Evolutionary conservation across 768 basidiomycete species (phyloP).

Genomic region (Tricholoma sp.): DNA sequence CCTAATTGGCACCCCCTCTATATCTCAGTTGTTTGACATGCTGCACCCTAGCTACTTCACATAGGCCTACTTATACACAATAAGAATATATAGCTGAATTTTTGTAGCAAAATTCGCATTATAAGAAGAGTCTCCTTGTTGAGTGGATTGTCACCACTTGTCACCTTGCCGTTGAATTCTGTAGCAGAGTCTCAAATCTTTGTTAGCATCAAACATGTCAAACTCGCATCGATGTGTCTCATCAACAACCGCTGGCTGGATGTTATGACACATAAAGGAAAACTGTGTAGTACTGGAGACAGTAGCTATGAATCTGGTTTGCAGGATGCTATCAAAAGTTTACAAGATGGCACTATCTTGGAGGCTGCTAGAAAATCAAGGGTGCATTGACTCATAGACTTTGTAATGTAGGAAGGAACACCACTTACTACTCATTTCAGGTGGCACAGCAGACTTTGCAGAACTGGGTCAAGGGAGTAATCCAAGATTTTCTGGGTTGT

Average conservation of each 20-base stretch:
- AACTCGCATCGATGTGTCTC: background rate
- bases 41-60: background rate
- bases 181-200: background rate
- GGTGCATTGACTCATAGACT: background rate
- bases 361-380: background rate
- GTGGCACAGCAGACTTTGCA: background rate
- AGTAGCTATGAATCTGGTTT: background rate
- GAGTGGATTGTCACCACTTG: background rate
- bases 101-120: background rate
- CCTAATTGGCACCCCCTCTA: background rate
- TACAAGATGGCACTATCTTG: background rate
- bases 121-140: background rate
- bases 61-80: background rate
- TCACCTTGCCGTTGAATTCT: background rate
- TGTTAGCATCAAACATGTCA: background rate
- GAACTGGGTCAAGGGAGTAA: background rate
- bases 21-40: background rate
- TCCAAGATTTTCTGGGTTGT: too few relatives aligned
- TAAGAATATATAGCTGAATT: background rate
- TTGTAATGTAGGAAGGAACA: background rate
- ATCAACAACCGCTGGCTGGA: background rate
- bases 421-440: background rate
- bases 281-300: background rate
- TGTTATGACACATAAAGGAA: background rate
- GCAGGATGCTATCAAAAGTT: background rate